These are phyloP conservation scores for Hanseniaspora guilliermondii DNA, from an alignment of 805 yeast genomes.

Conservation along the genomic window DNA sequence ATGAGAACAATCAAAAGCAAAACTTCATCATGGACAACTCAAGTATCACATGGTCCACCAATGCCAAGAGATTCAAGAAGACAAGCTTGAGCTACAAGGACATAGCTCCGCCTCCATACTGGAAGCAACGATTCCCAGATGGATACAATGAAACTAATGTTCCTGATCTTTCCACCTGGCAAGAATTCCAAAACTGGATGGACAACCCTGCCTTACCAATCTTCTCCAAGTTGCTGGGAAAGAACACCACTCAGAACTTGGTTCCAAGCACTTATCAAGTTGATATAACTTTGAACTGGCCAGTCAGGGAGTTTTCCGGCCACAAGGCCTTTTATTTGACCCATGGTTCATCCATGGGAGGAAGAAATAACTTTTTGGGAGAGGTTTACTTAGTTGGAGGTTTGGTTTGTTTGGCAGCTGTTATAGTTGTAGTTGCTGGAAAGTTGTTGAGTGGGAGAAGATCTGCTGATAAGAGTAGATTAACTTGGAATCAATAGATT, in stretches of 20 bases:
- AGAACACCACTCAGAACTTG: constrained; percentile 36
- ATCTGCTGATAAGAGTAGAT: constrained; percentile 54
- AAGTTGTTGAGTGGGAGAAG: constrained; percentile 56
- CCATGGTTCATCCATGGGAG: constrained; percentile 64
- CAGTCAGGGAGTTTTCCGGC: constrained; percentile 47
- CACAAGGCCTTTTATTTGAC: constrained; percentile 54
- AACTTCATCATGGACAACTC: constrained; percentile 32
- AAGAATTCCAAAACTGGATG: constrained; percentile 94
- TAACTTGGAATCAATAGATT: constrained; percentile 52
- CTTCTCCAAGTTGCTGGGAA: constrained; percentile 51
- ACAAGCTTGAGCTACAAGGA: constrained; percentile 55
- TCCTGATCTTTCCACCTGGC: constrained; percentile 67
- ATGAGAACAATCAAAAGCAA: constrained; percentile 16
- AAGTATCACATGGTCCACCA: constrained; percentile 79
- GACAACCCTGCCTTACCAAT: constrained; percentile 65
- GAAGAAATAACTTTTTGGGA: constrained; percentile 63
- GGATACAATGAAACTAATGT: constrained; percentile 78
- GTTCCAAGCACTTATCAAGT: constrained; percentile 51
- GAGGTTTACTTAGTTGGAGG: constrained; percentile 66
- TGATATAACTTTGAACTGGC: constrained; percentile 63
- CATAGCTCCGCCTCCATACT: constrained; percentile 89
- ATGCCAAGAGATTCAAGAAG: constrained; percentile 56
- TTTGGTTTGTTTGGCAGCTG: constrained; percentile 49
- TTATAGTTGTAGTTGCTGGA: constrained; percentile 39
- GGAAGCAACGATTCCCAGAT: constrained; percentile 67